Percentiles rank a stretch among this genome's conserved stretches.
Evolutionary conservation across 306 rosid genomes (phyloP).

Genomic region (Lathyrus oleraceus): DNA sequence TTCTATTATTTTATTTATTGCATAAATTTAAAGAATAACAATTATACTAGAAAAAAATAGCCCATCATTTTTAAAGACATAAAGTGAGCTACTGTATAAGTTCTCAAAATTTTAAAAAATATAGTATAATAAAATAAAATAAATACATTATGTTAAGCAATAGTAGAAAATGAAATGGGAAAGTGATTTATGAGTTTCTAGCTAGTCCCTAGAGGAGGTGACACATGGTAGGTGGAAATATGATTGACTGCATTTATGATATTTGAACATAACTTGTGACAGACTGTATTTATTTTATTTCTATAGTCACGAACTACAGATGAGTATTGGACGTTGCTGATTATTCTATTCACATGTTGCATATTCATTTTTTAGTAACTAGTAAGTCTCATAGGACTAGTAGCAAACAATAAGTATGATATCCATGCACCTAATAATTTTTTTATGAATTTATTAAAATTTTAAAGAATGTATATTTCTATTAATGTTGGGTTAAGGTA

Average conservation of each 20-base stretch:
- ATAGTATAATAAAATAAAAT: too few relatives aligned
- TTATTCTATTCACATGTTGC: background rate
- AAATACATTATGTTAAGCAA: too few relatives aligned
- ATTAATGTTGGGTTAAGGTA: too few relatives aligned
- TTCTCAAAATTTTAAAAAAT: too few relatives aligned
- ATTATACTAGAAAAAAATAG: too few relatives aligned
- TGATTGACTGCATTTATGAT: conserved; percentile 28
- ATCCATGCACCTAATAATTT: too few relatives aligned
- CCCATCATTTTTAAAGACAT: too few relatives aligned
- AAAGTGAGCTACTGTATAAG: too few relatives aligned
- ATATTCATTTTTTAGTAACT: background rate
- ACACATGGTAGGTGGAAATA: conserved; percentile 27
- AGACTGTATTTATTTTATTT: background rate
- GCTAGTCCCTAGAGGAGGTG: background rate
- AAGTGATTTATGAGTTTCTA: background rate
- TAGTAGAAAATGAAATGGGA: background rate
- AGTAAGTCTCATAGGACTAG: background rate
- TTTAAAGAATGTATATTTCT: too few relatives aligned
- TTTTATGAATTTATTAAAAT: too few relatives aligned
- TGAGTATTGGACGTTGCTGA: background rate
- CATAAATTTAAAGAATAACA: too few relatives aligned
- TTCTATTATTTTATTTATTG: too few relatives aligned
- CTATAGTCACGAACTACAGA: conserved; percentile 11
- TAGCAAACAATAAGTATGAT: background rate
- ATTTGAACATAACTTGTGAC: conserved; percentile 14